These are phyloP conservation scores for Fomitopsis serialis DNA, from an alignment of 768 basidiomycete species.

Conservation along the genomic window DNA sequence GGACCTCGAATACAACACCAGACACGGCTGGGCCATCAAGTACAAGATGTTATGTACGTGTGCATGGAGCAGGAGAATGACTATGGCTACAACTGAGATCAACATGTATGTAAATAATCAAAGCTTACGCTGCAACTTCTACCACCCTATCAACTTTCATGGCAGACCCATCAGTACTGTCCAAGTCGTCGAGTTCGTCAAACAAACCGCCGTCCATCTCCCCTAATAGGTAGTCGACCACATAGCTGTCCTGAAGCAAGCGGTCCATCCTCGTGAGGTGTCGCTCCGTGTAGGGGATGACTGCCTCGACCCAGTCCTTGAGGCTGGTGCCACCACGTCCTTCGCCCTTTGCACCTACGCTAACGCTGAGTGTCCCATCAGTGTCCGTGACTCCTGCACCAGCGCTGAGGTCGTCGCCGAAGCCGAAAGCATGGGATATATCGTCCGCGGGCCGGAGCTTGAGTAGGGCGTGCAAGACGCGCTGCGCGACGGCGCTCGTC, in stretches of 20 bases:
- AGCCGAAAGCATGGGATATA: constrained; percentile 64
- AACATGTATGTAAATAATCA: neutral
- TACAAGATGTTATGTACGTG: no score
- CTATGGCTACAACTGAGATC: neutral
- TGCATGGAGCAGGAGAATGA: no score
- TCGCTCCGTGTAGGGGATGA: constrained; percentile 93
- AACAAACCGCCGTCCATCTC: constrained; percentile 86
- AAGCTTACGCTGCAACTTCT: constrained; percentile 6
- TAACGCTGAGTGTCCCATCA: constrained; percentile 12
- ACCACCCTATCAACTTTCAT: constrained; percentile 12
- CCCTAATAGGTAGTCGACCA: constrained; percentile 82
- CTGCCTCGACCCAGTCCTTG: constrained; percentile 75
- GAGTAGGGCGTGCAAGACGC: constrained; percentile 73
- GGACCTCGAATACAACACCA: no score
- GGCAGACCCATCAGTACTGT: neutral
- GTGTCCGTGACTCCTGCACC: constrained; percentile 26
- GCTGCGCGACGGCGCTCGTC: constrained; percentile 81
- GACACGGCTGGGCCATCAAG: no score
- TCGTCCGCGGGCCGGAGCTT: constrained; percentile 74
- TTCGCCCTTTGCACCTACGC: constrained; percentile 4
- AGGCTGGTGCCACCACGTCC: constrained; percentile 28
- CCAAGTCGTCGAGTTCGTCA: constrained; percentile 36
- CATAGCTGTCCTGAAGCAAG: constrained; percentile 91
- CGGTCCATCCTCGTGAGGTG: constrained; percentile 83
- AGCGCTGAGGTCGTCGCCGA: constrained; percentile 27